Evolutionary conservation across 495 filamentous ascomycete species (phyloP), one percentile per base, ranked within the genome.

Genomic region (Aspergillus haitiensis): DNA sequence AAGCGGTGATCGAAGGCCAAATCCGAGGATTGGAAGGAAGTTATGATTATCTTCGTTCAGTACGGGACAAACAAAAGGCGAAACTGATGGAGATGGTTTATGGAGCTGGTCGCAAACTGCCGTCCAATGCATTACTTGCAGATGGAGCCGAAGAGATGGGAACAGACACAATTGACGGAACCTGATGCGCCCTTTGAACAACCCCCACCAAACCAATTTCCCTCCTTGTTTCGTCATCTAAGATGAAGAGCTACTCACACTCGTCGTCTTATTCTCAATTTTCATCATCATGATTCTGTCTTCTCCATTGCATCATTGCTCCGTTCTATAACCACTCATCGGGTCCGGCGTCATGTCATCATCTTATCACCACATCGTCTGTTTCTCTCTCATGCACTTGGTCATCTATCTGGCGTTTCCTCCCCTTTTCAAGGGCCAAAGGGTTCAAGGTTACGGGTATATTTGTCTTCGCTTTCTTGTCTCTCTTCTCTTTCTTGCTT

Each of bases 11-110:
- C 13, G 89, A 93, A 56, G 89, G 91, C 63, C 92, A 97, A 74
- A 91, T 97, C 55, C 72, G 78, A 8, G 91, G 92, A 0, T 69
- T 97, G 34, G 89, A 93, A 56, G 86, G 87, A 18, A 91, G 88
- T 8, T 89, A 91, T 55, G 78, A 82, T 16, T 88, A 93, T 67
- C 76, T 97, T 5, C 86, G 86, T 50, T 80, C 78, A 6, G 83
- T 92, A 16, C 79, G 92, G 53, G 83, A 88, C 66, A 81, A 80
- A 57, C 92, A 96, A 77, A 95, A 92, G 77, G 80, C 84, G 33
- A 92, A 88, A 75, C 72, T 93, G 63, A 83, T 96, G 83, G 88
- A 93, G 77, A 82, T 87, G 75, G 71, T 92, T 2, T 93, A 89
- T 73, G 89, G 88, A 1, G 77, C 81, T 12, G 82, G 81, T 27